Percentiles rank a stretch among this genome's conserved stretches.
Conservation (phyloP, 2,329 filamentous ascomycete species). For the Orbilia javanica region DNA sequence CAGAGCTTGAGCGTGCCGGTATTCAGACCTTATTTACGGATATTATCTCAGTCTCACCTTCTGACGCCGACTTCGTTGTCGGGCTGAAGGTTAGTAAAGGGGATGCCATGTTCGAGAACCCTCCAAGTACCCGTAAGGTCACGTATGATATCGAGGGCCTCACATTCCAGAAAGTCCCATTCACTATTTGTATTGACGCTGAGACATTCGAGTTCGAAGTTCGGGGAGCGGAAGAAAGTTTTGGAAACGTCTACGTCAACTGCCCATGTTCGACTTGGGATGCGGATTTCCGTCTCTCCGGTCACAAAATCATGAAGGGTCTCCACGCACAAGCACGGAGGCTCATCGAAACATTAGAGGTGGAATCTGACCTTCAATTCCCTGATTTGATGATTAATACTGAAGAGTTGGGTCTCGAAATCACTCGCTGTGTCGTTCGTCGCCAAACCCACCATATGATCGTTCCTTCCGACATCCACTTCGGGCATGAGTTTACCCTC, state of each 20-base stretch:
- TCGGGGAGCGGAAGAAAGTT: conserved; percentile 57
- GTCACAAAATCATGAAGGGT: conserved; percentile 24
- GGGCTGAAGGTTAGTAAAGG: conserved; percentile 55
- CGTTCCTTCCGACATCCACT: conserved; percentile 38
- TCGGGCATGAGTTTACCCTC: conserved; percentile 53
- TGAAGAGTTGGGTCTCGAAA: conserved; percentile 25
- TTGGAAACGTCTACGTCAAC: conserved; percentile 60
- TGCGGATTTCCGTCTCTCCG: conserved; percentile 49
- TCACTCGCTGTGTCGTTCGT: conserved; percentile 23
- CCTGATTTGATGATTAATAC: conserved; percentile 33
- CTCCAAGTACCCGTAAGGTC: conserved; percentile 32
- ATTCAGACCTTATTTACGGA: conserved; percentile 52
- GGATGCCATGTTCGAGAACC: conserved; percentile 65
- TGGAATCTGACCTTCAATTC: conserved; percentile 28
- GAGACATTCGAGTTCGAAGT: conserved; percentile 60
- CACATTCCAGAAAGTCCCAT: conserved; percentile 51
- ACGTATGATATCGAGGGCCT: conserved; percentile 48
- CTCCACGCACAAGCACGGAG: conserved; percentile 28
- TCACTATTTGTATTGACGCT: conserved; percentile 55
- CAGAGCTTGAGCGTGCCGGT: conserved; percentile 25
- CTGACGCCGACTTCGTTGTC: conserved; percentile 55
- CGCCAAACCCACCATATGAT: conserved; percentile 50
- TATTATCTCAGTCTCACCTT: conserved; percentile 52
- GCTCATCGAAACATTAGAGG: conserved; percentile 39
- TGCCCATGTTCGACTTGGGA: conserved; percentile 57